phyloP scores from a whole-genome alignment of 306 rosid species.

The Aeschynomene evenia region DNA sequence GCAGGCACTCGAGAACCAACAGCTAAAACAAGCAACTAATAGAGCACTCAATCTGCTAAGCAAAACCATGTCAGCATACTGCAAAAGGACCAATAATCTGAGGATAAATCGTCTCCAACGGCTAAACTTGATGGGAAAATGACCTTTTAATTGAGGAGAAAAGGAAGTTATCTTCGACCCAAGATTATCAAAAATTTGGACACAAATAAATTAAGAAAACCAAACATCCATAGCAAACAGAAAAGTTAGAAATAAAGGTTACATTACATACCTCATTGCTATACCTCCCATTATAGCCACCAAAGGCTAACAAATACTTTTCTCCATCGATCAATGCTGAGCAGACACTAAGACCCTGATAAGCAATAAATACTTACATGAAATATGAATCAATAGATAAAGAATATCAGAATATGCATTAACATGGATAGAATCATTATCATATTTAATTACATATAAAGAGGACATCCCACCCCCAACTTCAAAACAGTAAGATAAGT shows the following conservation, averaged over 20 bases:
- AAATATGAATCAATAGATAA: conserved; percentile 26
- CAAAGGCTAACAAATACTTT: conserved; percentile 81
- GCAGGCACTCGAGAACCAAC: not conserved
- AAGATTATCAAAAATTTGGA: not conserved
- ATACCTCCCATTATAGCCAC: conserved; percentile 96
- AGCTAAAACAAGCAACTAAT: not conserved
- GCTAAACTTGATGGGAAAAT: not conserved
- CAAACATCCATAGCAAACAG: not conserved
- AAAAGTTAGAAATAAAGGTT: not conserved
- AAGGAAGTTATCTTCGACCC: not conserved
- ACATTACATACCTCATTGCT: conserved; percentile 77
- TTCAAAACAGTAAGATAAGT: too few species aligned
- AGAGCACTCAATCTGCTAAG: not conserved
- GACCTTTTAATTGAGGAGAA: not conserved
- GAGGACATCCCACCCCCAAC: not conserved
- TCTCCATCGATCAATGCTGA: conserved; percentile 64
- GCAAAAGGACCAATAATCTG: not conserved
- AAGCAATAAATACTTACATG: conserved; percentile 26
- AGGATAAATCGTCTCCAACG: not conserved
- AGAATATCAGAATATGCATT: conserved; percentile 3
- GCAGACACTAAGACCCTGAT: conserved; percentile 87
- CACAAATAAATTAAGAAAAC: conserved; percentile 1
- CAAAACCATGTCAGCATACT: not conserved
- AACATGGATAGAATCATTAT: conserved; percentile 3
- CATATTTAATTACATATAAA: conserved; percentile 28